phyloP scores from a whole-genome alignment of 768 basidiomycete genomes.

The Mycena venus region DNA sequence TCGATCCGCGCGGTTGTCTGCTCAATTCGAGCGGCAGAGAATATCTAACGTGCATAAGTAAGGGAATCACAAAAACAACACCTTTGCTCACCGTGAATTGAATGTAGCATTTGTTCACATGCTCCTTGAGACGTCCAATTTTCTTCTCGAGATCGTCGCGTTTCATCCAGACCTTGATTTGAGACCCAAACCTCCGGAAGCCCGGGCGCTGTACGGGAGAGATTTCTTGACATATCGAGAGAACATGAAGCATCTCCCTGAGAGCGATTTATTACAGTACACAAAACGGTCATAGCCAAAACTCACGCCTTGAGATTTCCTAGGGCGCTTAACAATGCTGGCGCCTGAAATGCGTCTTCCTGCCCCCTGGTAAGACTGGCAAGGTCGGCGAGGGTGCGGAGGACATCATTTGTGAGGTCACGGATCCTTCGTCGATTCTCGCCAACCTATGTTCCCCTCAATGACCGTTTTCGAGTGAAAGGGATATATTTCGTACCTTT shows the following conservation, averaged over 20 bases:
- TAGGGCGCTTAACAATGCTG: conserved; percentile 11
- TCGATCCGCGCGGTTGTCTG: too few species aligned
- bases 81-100: conserved; percentile 14
- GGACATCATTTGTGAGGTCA: too few species aligned
- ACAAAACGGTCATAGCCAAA: too few species aligned
- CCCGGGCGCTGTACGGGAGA: neutral
- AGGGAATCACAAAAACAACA: neutral
- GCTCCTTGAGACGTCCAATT: conserved; percentile 15
- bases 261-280: neutral
- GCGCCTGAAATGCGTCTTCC: neutral
- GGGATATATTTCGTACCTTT: too few species aligned
- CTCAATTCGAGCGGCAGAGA: neutral
- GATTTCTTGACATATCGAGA: neutral
- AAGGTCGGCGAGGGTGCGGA: neutral
- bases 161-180: conserved; percentile 19
- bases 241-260: conserved; percentile 21
- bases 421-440: conserved; percentile 20
- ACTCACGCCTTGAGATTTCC: conserved; percentile 16
- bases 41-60: too few species aligned
- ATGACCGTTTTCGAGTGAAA: too few species aligned
- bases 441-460: too few species aligned
- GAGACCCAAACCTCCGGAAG: neutral
- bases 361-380: neutral
- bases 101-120: conserved; percentile 16
- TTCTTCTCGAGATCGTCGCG: conserved; percentile 23